Base-by-base conservation (phyloP, 2,329 filamentous ascomycete species). In the Neoscytalidium dimidiatum region DNA sequence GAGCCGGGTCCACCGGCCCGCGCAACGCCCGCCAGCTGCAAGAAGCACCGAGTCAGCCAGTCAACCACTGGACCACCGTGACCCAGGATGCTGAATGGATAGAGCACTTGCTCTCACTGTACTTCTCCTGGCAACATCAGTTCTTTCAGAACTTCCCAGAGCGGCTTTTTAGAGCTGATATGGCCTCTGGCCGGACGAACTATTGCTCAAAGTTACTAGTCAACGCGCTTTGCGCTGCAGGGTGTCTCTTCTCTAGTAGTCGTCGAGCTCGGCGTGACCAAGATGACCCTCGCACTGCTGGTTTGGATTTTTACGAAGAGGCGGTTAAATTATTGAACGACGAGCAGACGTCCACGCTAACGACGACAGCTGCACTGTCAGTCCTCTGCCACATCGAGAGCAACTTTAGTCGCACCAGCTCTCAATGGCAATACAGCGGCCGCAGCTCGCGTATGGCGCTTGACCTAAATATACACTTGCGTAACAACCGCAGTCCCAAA, bases 131-230 rank as follows among this genome's bases (percentile, higher is more conserved):
- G 69, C 66, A 68, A 31, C 68, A 71, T 33, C 66, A 66, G 11
- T 67, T 68, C 33, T 70, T 67, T 31, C 67, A 69, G 29, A 66
- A 64, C 49, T 71, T 71, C 21, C 66, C 69, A 5, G 68, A 70
- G 35, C 49, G 67, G 48, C 62, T 67, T 23, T 69, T 71, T 33
- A 62, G 68, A 19, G 65, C 65, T 26, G 69, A 70, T 29, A 51
- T 70, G 44, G 64, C 29, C 4, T 41, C 62, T 1, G 65, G 65
- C 3, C 29, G 48, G 46, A 66, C 66, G 8, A 61, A 65, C 29
- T 69, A 64, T 48, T 71, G 69, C 61, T 70, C 68, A 5, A 28
- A 41, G 21, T 33, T 68, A 7, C 65, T 71, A 17, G 68, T 71
- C 7, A 69, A 70, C 31, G 68, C 68, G 4, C 49, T 70, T 8